phyloP scores from a whole-genome alignment of 108 stramenopile species.

The Nannochloropsis salina region DNA sequence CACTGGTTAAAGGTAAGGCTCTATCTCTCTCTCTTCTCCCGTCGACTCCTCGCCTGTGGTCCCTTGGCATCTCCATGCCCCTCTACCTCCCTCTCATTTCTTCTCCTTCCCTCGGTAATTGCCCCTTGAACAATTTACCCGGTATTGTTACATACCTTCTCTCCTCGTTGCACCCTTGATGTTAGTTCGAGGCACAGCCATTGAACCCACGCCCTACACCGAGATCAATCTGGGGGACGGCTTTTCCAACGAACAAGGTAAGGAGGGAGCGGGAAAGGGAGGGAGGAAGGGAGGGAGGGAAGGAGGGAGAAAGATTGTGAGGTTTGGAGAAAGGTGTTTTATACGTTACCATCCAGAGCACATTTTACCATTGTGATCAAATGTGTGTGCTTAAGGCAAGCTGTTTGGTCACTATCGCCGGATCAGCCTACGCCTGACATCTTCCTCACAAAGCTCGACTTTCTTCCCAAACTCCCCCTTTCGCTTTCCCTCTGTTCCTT shows the following conservation, averaged over 20 bases:
- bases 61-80: neutral
- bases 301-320: too few species aligned
- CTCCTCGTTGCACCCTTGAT: too few species aligned
- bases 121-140: too few species aligned
- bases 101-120: neutral
- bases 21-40: neutral
- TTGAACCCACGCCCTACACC: neutral
- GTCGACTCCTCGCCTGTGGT: neutral
- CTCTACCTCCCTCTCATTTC: neutral
- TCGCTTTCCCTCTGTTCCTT: neutral
- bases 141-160: too few species aligned
- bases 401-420: too few species aligned
- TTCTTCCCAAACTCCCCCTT: neutral
- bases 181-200: neutral
- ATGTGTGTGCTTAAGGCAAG: neutral
- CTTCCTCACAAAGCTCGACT: too few species aligned
- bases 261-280: neutral
- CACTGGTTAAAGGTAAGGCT: conserved; percentile 23
- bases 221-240: neutral
- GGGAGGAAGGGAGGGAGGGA: neutral
- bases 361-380: neutral
- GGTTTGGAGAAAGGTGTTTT: too few species aligned
- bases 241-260: neutral
- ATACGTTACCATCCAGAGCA: too few species aligned
- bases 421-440: too few species aligned